Evolutionary conservation across 2,329 filamentous ascomycete species (phyloP), one percentile per base, ranked within the genome.

Genomic region (Emmonsiellopsis sp.): DNA sequence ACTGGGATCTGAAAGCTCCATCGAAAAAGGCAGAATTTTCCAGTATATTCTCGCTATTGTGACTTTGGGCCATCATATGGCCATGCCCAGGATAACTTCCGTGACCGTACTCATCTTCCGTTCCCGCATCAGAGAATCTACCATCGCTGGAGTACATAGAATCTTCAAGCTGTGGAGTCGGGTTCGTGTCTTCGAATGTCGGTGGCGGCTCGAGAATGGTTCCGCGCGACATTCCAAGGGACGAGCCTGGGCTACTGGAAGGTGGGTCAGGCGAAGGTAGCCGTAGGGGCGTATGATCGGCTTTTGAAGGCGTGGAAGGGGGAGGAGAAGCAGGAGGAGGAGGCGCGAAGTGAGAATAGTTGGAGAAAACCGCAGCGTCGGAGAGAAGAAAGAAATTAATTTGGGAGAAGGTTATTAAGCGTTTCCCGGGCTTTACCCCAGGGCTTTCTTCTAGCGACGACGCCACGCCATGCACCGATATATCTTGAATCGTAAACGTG

Each of bases 361-460:
- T 73, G 3, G 72, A 70, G 50, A 79, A 77, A n/a, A 74, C 71
- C 3, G 70, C 67, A 2, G 73, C 68, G 55, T 78, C 74, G 3
- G 75, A 77, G 14, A 78, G 64, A 3, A 79, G 59, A 46, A 73
- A 67, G 17, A 73, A 64, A 53, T 71, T 72, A 31, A 79, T 69
- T 53, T 71, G 70, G 31, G 68, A 66, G 6, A 79, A 57, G 8
- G 66, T 71, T 52, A 80, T 61, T 17, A 70, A 65, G 27, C 76
- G 71, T 62, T 74, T 76, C 43, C 72, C 68, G 49, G 54, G 40
- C 40, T 64, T 62, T 59, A 58, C 51, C 60, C 58, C 51, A 68
- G 51, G 33, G 2, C 6, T 42, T 9, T 57, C 53, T 11, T 54
- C 58, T 31, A 56, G 40, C 17, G 53, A 46, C 21, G 56, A 62